Evolutionary conservation across 345 rosid genomes (phyloP), one percentile per base, ranked within the genome.

Genomic region (Schrenkiella parvula): DNA sequence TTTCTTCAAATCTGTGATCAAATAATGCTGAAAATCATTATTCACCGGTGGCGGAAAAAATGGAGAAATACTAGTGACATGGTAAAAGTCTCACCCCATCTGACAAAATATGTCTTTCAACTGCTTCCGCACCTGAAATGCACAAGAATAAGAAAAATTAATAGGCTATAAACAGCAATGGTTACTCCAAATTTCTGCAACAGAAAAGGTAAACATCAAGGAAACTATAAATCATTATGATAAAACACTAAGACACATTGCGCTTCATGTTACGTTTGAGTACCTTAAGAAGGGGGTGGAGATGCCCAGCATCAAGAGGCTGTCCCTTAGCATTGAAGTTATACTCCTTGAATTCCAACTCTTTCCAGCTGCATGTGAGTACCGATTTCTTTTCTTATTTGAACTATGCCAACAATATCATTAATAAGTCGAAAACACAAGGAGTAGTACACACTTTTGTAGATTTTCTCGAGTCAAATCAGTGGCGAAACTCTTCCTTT

Each of bases 241-340:
- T n/a, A 8, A 60, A 68, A 18, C 58, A 22, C 37, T 17, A 64
- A 38, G 5, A 62, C 43, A 60, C 28, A 6, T 11, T 13, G 35
- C 18, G 54, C 29, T 64, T 37, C 14, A 38, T 41, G 56, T 25
- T 6, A 12, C 25, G 14, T 18, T 37, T 6, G 38, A 13, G 52
- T 84, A 81, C 98, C 96, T 93, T 91, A 61, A 84, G 96, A 56
- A 93, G 88, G 8, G 98, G 98, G 70, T 93, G 97, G 68, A 93
- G 90, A 84, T 91, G 87, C 47, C 98, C 98, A 78, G 93, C 76
- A 71, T 91, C 95, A 68, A 86, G 65, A 63, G 91, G 93, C 63
- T 78, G 90, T 76, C 99, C 99, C 81, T 89, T 91, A 41, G 97
- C 95, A 54, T 78, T 84, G 81, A 89, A 89, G 80, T 95, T 95